Evolutionary conservation across 2,329 filamentous ascomycete species (phyloP).

Genomic region (Botrytis porri): DNA sequence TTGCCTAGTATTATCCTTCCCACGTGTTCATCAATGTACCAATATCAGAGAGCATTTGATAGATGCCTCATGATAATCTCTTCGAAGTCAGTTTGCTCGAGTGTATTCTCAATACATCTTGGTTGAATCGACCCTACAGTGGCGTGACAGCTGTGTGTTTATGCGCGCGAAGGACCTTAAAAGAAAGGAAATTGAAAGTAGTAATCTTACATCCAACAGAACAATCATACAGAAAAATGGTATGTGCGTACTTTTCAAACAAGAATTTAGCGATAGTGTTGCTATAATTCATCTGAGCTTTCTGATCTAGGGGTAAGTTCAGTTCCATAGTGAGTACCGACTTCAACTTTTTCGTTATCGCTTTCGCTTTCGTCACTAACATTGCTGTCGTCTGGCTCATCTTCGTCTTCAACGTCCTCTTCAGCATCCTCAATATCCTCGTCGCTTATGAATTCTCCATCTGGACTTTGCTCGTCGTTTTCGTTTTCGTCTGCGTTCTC

Average conservation of each 20-base stretch:
- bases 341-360: not conserved
- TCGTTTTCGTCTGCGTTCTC: not conserved
- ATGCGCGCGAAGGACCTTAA: not conserved
- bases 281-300: slow-evolving; percentile 11
- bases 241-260: not conserved
- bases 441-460: not conserved
- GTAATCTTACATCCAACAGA: not conserved
- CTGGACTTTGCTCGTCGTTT: not conserved
- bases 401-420: not conserved
- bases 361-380: not conserved
- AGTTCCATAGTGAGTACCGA: not conserved
- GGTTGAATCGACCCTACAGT: not conserved
- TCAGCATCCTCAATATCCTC: not conserved
- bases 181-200: not conserved
- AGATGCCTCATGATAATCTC: not conserved
- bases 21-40: not conserved
- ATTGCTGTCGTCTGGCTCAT: not conserved
- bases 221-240: not conserved
- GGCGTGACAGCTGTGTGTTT: not conserved
- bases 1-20: not conserved
- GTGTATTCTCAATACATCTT: not conserved
- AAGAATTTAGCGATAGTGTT: not conserved
- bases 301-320: not conserved
- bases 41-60: not conserved
- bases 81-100: not conserved